A percentile compares a stretch with the other conserved stretches of the same genome.
Conservation (phyloP, 306 rosid species). For the Sphenostylis stenocarpa region DNA sequence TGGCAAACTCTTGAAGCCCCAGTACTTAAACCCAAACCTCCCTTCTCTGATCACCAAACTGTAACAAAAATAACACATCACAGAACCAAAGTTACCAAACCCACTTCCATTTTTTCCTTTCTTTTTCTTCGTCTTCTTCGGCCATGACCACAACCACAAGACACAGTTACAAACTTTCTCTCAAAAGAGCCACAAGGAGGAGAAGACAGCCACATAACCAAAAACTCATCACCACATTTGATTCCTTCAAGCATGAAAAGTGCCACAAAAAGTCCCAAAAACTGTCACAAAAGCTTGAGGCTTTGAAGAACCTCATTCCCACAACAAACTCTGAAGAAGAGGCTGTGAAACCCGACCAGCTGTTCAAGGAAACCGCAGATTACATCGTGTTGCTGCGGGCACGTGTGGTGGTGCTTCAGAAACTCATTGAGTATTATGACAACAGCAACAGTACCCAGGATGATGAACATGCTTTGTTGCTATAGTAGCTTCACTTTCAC, state of each 20-base stretch:
- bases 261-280: conserved; percentile 32
- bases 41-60: background rate
- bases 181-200: conserved; percentile 42
- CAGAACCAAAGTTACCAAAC: conserved; percentile 12
- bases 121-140: background rate
- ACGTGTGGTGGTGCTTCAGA: conserved; percentile 75
- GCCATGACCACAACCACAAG: conserved; percentile 58
- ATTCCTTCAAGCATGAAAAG: conserved; percentile 25
- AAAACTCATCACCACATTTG: conserved; percentile 7
- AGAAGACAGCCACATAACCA: conserved; percentile 3
- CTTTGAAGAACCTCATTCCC: conserved; percentile 72
- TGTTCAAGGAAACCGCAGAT: conserved; percentile 85
- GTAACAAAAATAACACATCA: background rate
- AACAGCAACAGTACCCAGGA: background rate
- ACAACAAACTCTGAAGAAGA: conserved; percentile 26
- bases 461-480: conserved; percentile 47
- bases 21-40: conserved; percentile 63
- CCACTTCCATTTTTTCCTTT: background rate
- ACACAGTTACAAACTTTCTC: conserved; percentile 41
- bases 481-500: conserved; percentile 31
- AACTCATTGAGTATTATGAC: conserved; percentile 56
- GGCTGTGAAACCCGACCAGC: conserved; percentile 50
- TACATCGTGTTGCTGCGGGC: conserved; percentile 69
- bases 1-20: conserved; percentile 36
- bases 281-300: conserved; percentile 60